Conservation (phyloP, 441 rosid genomes). For the Hura crepitans region DNA sequence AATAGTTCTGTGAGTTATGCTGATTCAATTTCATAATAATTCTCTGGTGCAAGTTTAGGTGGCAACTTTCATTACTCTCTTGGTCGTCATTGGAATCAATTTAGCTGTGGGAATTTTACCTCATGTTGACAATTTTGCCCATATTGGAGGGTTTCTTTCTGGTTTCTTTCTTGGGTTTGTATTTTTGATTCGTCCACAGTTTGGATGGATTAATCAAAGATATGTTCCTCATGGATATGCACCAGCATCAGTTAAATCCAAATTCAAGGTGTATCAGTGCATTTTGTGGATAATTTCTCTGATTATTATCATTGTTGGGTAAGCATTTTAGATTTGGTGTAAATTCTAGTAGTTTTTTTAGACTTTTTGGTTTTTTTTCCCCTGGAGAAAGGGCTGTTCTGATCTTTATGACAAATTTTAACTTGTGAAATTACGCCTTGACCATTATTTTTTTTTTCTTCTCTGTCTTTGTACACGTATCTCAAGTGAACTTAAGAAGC, state of each 20-base stretch:
- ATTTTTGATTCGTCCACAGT: conserved; percentile 74
- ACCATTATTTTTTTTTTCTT: no score
- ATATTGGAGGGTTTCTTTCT: conserved; percentile 73
- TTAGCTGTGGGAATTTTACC: conserved; percentile 84
- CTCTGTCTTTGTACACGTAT: no score
- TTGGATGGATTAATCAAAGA: conserved; percentile 61
- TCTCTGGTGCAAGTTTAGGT: conserved; percentile 37
- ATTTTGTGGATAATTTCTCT: conserved; percentile 65
- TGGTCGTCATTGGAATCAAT: conserved; percentile 57
- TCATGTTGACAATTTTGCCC: conserved; percentile 84
- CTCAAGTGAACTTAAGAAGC: background rate
- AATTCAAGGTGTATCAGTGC: conserved; percentile 62
- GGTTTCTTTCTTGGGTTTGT: conserved; percentile 84
- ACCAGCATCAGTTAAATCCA: conserved; percentile 30
- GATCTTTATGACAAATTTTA: background rate
- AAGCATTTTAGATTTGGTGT: conserved; percentile 25
- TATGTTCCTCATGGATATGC: conserved; percentile 32
- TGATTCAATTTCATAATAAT: background rate
- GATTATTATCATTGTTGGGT: conserved; percentile 56
- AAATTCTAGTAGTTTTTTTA: background rate
- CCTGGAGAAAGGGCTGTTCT: background rate
- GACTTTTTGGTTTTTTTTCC: no score
- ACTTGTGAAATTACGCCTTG: background rate
- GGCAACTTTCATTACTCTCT: conserved; percentile 55
- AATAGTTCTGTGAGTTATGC: background rate